Base-by-base conservation (phyloP, 2,329 filamentous ascomycete species). In the Penicillium sp. region DNA sequence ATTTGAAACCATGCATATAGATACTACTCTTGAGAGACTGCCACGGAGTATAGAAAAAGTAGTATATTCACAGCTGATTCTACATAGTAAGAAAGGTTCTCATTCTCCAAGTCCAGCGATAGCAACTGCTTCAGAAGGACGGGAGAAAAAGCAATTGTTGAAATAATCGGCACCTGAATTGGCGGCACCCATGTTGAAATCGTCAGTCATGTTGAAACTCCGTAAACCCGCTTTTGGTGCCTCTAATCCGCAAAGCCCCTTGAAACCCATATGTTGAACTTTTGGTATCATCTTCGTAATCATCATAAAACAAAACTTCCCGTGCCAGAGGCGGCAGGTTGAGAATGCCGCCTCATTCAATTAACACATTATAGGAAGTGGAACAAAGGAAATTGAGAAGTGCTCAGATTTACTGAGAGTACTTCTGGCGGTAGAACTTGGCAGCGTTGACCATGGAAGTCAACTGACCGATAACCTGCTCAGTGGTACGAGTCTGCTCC, bases 371-470 rank as follows among this genome's bases (percentile, higher is more conserved):
- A 59, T 46, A 46, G 46, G 58, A 57, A 53, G 46, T 48, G 47
- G 33, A 49, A 49, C 18, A 52, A 49, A 56, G 47, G 32, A 51
- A 47, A 49, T 49, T 34, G 34, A 20, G 24, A 46, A 43, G 36
- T 13, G 40, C n/a, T 10, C 29, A 52, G 23, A 49, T 49, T 59
- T 68, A 77, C 78, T 88, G 85, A 75, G 85, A 74, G 80, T 95
- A 88, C 84, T 96, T 91, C 78, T 87, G 78, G 75, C 94, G 93
- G 91, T 86, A 97, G 84, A 81, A 88, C 86, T 97, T 97, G 83
- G 94, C 93, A 52, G 94, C 94, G 75, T 93, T 92, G 79, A 99
- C 93, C 91, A 99, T 89, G 87, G 97, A 96, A 81, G 80, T 81
- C 72, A 99, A 81, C 53, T 93, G 90, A 72, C 91, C 91, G 88